Percentiles rank a stretch among this genome's conserved stretches.
phyloP scores from a whole-genome alignment of 2,329 filamentous ascomycete species.

The Orbilia blumenaviensis region DNA sequence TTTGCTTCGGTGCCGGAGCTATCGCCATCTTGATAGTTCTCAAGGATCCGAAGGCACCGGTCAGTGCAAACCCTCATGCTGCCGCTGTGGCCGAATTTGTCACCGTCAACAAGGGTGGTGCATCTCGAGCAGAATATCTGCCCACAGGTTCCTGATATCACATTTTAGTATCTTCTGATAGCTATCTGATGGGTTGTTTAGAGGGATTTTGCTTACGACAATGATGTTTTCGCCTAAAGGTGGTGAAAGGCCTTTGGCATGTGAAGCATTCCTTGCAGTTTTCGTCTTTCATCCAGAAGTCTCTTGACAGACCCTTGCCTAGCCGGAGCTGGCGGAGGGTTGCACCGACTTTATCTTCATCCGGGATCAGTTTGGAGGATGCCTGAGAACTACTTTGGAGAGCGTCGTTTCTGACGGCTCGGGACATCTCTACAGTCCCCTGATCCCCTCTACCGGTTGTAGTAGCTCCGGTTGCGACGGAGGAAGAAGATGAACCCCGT shows the following conservation, averaged over 20 bases:
- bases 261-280: constrained; percentile 97
- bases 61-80: constrained; percentile 90
- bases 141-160: constrained; percentile 72
- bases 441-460: constrained; percentile 43
- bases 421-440: constrained; percentile 45
- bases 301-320: constrained; percentile 82
- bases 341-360: constrained; percentile 59
- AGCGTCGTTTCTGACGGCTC: constrained; percentile 35
- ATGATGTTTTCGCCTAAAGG: constrained; percentile 95
- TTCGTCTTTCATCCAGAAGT: constrained; percentile 99
- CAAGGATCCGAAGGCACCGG: constrained; percentile 83
- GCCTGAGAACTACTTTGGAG: constrained; percentile 28
- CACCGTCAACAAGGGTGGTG: constrained; percentile 87
- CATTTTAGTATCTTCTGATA: background rate
- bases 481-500: constrained; percentile 47
- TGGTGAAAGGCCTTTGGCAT: constrained; percentile 88
- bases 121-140: constrained; percentile 98
- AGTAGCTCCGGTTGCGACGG: constrained; percentile 45
- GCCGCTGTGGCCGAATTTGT: constrained; percentile 84
- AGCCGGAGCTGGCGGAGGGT: constrained; percentile 72
- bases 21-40: constrained; percentile 70
- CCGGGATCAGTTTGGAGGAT: constrained; percentile 59
- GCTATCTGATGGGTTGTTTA: background rate
- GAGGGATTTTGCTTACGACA: constrained; percentile 77
- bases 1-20: constrained; percentile 48